Conservation (phyloP, 805 yeast genomes). For the Nakazawaea ambrosiae region DNA sequence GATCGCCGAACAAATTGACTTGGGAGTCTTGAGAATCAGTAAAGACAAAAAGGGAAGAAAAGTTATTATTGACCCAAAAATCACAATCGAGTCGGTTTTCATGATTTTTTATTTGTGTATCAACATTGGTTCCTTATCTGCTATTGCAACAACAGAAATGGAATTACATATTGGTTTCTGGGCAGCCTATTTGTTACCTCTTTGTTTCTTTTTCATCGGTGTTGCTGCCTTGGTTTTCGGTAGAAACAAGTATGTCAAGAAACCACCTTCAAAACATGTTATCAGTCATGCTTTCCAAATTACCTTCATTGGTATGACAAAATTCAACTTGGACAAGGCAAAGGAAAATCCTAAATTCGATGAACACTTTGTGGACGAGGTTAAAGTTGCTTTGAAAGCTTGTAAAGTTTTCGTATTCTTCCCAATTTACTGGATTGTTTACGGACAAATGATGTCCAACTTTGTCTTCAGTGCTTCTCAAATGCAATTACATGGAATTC, state of each 20-base stretch:
- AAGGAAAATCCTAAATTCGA: slow-evolving; percentile 41
- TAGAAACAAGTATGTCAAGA: slow-evolving; percentile 24
- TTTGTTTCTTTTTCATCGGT: slow-evolving; percentile 59
- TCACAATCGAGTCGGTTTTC: slow-evolving; percentile 67
- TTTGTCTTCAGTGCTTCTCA: slow-evolving; percentile 69
- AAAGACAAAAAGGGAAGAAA: slow-evolving; percentile 10
- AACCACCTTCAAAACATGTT: slow-evolving; percentile 54
- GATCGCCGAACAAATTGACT: slow-evolving; percentile 41
- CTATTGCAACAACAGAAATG: slow-evolving; percentile 70
- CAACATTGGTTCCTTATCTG: slow-evolving; percentile 68
- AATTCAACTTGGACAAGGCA: slow-evolving; percentile 12
- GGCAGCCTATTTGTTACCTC: slow-evolving; percentile 71
- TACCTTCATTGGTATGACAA: slow-evolving; percentile 12
- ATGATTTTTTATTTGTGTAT: slow-evolving; percentile 73
- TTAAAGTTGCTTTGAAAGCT: slow-evolving; percentile 54
- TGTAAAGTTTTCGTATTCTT: slow-evolving; percentile 68
- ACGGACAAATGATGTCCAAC: slow-evolving; percentile 61
- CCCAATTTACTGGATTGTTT: slow-evolving; percentile 70
- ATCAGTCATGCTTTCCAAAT: slow-evolving; percentile 44
- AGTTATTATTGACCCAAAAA: slow-evolving; percentile 45
- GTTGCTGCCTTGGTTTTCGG: slow-evolving; percentile 46
- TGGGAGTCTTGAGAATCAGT: slow-evolving; percentile 13
- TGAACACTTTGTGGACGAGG: slow-evolving; percentile 70
- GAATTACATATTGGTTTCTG: slow-evolving; percentile 61
- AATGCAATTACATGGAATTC: slow-evolving; percentile 70